A percentile compares a stretch with the other conserved stretches of the same genome.
Evolutionary conservation across 306 rosid species (phyloP).

Genomic region (Begonia peltatifolia): DNA sequence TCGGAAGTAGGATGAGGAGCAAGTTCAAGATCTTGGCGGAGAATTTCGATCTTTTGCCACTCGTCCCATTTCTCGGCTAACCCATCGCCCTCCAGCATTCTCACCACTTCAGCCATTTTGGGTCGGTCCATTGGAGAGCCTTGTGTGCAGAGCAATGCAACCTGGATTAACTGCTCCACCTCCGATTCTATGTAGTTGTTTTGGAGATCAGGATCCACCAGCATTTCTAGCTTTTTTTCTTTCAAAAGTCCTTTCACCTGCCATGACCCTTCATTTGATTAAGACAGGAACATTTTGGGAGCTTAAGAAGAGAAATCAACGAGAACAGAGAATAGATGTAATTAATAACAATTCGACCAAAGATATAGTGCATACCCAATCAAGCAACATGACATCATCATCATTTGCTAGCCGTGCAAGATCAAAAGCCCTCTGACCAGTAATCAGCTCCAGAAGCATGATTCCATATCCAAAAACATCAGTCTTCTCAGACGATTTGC

Average conservation of each 20-base stretch:
- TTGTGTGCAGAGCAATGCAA: constrained; percentile 94
- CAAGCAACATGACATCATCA: constrained; percentile 97
- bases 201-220: constrained; percentile 93
- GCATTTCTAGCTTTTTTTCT: constrained; percentile 84
- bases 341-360: too few relatives aligned
- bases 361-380: constrained; percentile 59
- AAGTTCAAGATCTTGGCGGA: constrained; percentile 79
- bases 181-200: constrained; percentile 70
- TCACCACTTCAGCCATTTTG: constrained; percentile 94
- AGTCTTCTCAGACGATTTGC: constrained; percentile 93
- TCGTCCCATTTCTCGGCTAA: constrained; percentile 98
- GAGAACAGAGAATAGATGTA: neutral
- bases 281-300: neutral
- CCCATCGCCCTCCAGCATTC: constrained; percentile 98
- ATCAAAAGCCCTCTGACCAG: constrained; percentile 95
- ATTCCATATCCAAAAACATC: constrained; percentile 94
- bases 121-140: constrained; percentile 95
- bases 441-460: constrained; percentile 95
- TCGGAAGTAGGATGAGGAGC: constrained; percentile 83
- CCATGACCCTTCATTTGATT: constrained; percentile 5
- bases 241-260: constrained; percentile 90
- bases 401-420: constrained; percentile 97
- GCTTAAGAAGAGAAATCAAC: neutral
- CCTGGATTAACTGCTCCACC: constrained; percentile 95
- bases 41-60: constrained; percentile 96